These are phyloP conservation scores for Microdochium trichocladiopsis DNA, from an alignment of 2,329 filamentous ascomycete genomes.

Conservation along the genomic window DNA sequence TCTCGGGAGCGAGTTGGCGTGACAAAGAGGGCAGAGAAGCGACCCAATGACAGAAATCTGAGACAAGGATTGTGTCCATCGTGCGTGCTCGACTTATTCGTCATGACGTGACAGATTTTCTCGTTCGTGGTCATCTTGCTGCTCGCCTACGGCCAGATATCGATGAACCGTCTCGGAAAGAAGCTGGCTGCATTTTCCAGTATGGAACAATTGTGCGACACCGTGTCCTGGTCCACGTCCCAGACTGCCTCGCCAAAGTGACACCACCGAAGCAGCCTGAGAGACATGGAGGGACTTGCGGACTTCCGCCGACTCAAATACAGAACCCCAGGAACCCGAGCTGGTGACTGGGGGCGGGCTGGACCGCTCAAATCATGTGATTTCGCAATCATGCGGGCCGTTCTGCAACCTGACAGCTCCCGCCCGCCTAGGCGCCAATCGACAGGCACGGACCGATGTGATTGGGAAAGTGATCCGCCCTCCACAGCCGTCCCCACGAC, in stretches of 20 bases:
- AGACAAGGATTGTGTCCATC: too few species aligned
- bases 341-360: background rate
- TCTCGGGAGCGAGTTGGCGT: too few species aligned
- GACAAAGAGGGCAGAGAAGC: too few species aligned
- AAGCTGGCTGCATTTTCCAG: background rate
- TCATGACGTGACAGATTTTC: too few species aligned
- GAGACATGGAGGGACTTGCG: background rate
- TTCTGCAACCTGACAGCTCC: background rate
- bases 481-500: background rate
- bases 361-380: slow-evolving; percentile 1
- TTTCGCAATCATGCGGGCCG: background rate
- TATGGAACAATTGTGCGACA: background rate
- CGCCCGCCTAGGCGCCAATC: background rate
- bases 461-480: background rate
- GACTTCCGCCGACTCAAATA: background rate
- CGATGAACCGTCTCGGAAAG: too few species aligned
- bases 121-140: background rate
- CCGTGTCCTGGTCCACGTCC: background rate
- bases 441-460: background rate
- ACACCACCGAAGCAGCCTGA: too few species aligned
- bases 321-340: background rate
- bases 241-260: background rate
- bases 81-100: too few species aligned
- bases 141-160: too few species aligned
- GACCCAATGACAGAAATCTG: too few species aligned